Evolutionary conservation across 306 rosid genomes (phyloP), one percentile per base, ranked within the genome.

Genomic region (Urtica urens): DNA sequence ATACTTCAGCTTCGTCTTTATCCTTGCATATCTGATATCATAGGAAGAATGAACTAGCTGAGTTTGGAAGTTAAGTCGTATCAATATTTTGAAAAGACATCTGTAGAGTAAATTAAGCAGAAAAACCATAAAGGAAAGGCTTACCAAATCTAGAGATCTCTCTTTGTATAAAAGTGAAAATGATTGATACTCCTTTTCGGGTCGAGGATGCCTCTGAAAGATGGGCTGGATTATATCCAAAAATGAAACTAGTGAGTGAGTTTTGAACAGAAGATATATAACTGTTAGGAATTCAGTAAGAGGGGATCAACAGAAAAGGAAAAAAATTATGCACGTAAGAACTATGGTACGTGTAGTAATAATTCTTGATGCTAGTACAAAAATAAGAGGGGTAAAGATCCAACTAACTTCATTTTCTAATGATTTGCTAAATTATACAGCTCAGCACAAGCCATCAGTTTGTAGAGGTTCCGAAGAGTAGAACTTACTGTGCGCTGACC

Each of bases 1-100:
- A 90, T 59, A 79, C 83, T 67, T 90, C 95, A 40, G 94, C 95
- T 75, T 90, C 99, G 53, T 81, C 99, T 73, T 85, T 85, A 71
- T 90, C 95, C 67, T 85, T 90, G 74, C 99, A 90, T 66, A 90
- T 84, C 95, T 90, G 23, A 5, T 21, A 22, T 20, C 25, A 22
- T 1, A 13, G 14, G 29, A 25, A 43, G 29, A 21, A n/a, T n/a
- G n/a, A 5, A 45, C n/a, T 10, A 18, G 14, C 6, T 41, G 24
- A n/a, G 18, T 19, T 41, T 41, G 19, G 0, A 41, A 41, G 20
- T 16, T 5, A 14, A 16, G 20, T 41, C n/a, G n/a, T n/a, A n/a
- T n/a, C n/a, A n/a, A n/a, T n/a, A n/a, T n/a, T n/a, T n/a, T n/a
- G n/a, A n/a, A n/a, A n/a, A n/a, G n/a, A n/a, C n/a, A n/a, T n/a